Evolutionary conservation across 768 basidiomycete genomes (phyloP).

Genomic region (Xerocomellus intermedius): DNA sequence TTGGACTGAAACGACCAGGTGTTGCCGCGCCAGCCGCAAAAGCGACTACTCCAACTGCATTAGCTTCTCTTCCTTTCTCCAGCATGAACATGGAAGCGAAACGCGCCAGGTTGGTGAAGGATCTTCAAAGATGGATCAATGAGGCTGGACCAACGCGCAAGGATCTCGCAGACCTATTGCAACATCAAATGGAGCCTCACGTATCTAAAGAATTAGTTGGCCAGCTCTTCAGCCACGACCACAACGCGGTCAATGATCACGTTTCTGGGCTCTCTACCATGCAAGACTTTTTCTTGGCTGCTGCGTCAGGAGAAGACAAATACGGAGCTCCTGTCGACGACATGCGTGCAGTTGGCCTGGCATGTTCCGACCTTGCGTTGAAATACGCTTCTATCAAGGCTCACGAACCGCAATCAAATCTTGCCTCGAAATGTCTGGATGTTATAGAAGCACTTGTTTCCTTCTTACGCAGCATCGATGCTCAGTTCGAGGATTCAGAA

Average conservation of each 20-base stretch:
- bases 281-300: slow-evolving; percentile 69
- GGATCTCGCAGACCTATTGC: slow-evolving; percentile 82
- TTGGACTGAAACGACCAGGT: slow-evolving; percentile 47
- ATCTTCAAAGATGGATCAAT: slow-evolving; percentile 79
- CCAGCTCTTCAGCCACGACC: slow-evolving; percentile 91
- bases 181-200: slow-evolving; percentile 89
- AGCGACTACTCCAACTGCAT: slow-evolving; percentile 32
- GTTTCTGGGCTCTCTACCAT: slow-evolving; percentile 73
- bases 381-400: slow-evolving; percentile 92
- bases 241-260: slow-evolving; percentile 92
- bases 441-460: slow-evolving; percentile 75
- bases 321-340: slow-evolving; percentile 45
- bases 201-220: slow-evolving; percentile 71
- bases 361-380: slow-evolving; percentile 87
- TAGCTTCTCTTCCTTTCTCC: slow-evolving; percentile 36
- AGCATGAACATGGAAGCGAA: slow-evolving; percentile 45
- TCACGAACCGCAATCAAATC: slow-evolving; percentile 88
- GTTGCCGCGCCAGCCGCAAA: slow-evolving; percentile 32
- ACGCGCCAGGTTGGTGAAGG: slow-evolving; percentile 67
- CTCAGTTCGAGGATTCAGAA: slow-evolving; percentile 83
- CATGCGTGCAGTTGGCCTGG: slow-evolving; percentile 64
- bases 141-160: slow-evolving; percentile 81
- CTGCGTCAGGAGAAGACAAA: slow-evolving; percentile 55
- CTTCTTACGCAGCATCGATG: slow-evolving; percentile 68
- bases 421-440: slow-evolving; percentile 86